Base-by-base conservation (phyloP, 495 filamentous ascomycete genomes). In the Daldinia grandis region DNA sequence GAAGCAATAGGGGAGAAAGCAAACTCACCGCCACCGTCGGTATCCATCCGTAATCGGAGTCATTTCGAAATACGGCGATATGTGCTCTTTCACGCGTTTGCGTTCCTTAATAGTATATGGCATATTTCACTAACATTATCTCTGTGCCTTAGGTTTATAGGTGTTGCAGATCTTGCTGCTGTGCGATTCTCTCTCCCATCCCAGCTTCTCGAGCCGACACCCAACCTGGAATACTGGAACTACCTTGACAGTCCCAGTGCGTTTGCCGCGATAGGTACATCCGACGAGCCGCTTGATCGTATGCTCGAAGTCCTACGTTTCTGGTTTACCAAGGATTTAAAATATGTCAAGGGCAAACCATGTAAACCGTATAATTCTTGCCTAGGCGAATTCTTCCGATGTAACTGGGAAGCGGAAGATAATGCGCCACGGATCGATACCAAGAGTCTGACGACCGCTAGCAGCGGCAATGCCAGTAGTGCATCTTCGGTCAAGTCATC, bases 321-420 rank as follows among this genome's bases (percentile, higher is more conserved):
- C 78, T 99, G 95, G 95, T 98, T 98, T 71, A 97, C 95, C 25
- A 98, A 98, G 77, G 95, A 99, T 76, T 78, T 99, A 85, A 99
- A 98, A 88, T 99, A 97, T 74, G 93, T 97, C 71, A 98, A 98
- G 79, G 95, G 95, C 50, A 97, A 94, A 82, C 95, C 95, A 9
- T 97, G 93, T 87, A 99, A 99, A 79, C 95, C 95, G 6, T 99
- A 99, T 80, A 99, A 99, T 78, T 97, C 94, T 38, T 92, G 93
- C 7, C 79, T 99, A 42, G 95, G 95, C n/a, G 95, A 99, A 80
- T 98, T 98, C 81, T 99, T 99, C 81, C 86, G 95, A 80, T 97
- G 95, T 75, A 97, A 92, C 71, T 99, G 95, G 95, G 92, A 96
- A 76, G 89, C 97, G 1, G 87, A 92, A 73, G 90, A 94, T 68